A percentile compares a stretch with the other conserved stretches of the same genome.
These are phyloP conservation scores for Pisolithus marmoratus DNA, from an alignment of 768 basidiomycete genomes.

Conservation along the genomic window DNA sequence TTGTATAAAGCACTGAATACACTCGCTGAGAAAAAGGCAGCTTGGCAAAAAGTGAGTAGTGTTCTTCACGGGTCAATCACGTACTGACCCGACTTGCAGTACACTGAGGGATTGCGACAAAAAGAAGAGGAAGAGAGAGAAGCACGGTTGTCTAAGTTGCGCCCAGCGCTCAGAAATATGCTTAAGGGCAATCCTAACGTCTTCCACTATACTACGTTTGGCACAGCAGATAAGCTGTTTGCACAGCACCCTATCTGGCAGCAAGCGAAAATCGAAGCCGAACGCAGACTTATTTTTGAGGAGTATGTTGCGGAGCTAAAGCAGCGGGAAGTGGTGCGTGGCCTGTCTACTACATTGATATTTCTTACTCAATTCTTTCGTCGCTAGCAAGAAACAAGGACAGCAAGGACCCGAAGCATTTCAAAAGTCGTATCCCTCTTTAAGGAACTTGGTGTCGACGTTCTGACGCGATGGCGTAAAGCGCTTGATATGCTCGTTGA, in stretches of 20 bases:
- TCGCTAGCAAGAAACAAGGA: conserved; percentile 69
- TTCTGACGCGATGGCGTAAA: conserved; percentile 88
- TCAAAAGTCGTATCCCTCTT: conserved; percentile 80
- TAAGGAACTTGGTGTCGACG: conserved; percentile 83
- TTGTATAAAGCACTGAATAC: conserved; percentile 92
- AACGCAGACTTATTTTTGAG: conserved; percentile 83
- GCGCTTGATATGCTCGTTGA: conserved; percentile 73
- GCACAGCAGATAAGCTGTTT: conserved; percentile 83
- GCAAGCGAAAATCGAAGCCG: conserved; percentile 77
- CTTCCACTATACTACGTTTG: conserved; percentile 87
- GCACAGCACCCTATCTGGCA: conserved; percentile 88
- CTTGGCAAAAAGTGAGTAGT: conserved; percentile 80
- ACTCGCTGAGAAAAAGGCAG: conserved; percentile 89
- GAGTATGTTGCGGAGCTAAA: conserved; percentile 87
- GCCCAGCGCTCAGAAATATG: conserved; percentile 83
- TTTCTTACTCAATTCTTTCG: conserved; percentile 2
- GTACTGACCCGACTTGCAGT: conserved; percentile 35
- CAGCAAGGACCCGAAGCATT: conserved; percentile 72
- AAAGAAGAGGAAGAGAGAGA: conserved; percentile 88
- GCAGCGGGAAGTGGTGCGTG: conserved; percentile 80
- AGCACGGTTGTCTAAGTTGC: conserved; percentile 73
- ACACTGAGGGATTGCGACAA: conserved; percentile 65
- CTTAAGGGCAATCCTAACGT: conserved; percentile 83
- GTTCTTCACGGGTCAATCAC: neutral
- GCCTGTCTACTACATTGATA: neutral